Evolutionary conservation across 139 green algal species (phyloP).

Genomic region (Mesotaenium endlicherianum): DNA sequence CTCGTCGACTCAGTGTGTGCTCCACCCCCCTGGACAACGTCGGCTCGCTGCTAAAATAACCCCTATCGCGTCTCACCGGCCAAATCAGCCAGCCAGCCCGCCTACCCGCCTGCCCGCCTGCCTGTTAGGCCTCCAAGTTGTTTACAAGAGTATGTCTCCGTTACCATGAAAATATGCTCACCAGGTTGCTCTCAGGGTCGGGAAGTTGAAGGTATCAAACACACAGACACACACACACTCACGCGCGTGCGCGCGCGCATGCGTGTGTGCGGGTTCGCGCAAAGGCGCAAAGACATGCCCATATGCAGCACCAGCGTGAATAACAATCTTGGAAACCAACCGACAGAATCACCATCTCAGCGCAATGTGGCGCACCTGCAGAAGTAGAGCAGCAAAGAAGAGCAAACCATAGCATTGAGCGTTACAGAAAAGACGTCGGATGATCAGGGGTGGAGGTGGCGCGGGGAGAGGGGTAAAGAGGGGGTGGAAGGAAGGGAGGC

Average conservation of each 20-base stretch:
- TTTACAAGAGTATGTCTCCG: too few relatives aligned
- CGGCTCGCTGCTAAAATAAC: neutral
- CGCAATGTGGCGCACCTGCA: neutral
- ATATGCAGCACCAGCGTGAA: neutral
- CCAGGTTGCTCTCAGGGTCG: too few relatives aligned
- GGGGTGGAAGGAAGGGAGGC: too few relatives aligned
- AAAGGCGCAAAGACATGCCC: constrained; percentile 26
- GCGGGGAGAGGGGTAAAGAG: too few relatives aligned
- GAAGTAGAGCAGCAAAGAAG: neutral
- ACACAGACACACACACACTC: constrained; percentile 10
- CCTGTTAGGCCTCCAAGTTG: neutral
- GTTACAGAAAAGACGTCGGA: neutral
- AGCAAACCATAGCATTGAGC: neutral
- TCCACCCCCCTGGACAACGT: neutral
- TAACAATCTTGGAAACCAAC: neutral
- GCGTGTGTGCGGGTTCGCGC: constrained; percentile 81
- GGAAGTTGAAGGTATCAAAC: neutral
- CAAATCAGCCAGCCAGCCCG: neutral
- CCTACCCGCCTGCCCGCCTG: neutral
- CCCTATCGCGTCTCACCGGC: neutral
- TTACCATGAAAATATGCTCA: too few relatives aligned
- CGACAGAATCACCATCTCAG: neutral
- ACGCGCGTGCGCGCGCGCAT: too few relatives aligned
- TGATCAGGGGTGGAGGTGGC: too few relatives aligned
- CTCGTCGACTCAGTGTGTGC: neutral